These are phyloP conservation scores for Colletotrichum somersetense DNA, from an alignment of 2,329 filamentous ascomycete genomes.

Conservation along the genomic window DNA sequence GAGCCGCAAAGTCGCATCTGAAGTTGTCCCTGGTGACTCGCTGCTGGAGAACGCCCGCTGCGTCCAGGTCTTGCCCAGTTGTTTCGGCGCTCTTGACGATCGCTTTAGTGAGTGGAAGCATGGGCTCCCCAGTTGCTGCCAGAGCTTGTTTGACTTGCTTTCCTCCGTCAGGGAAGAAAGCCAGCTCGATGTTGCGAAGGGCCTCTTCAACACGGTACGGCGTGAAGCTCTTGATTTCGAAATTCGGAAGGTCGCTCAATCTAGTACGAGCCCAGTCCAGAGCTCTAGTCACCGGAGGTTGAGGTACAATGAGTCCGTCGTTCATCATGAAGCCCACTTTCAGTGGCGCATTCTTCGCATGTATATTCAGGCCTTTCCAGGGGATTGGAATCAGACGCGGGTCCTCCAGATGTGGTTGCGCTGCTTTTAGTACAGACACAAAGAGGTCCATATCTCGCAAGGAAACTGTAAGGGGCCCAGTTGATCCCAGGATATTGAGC, in stretches of 20 bases:
- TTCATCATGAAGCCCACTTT: constrained; percentile 59
- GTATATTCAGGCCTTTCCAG: constrained; percentile 47
- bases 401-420: constrained; percentile 47
- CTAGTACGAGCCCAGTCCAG: constrained; percentile 49
- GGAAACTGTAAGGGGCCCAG: constrained; percentile 51
- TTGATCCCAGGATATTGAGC: constrained; percentile 51
- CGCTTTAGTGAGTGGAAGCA: constrained; percentile 59
- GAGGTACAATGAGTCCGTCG: constrained; percentile 53
- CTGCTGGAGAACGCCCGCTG: constrained; percentile 44
- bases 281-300: constrained; percentile 54
- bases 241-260: constrained; percentile 37
- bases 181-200: constrained; percentile 49
- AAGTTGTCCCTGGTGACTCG: constrained; percentile 50
- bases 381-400: constrained; percentile 48
- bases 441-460: constrained; percentile 53
- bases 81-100: constrained; percentile 49
- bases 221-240: constrained; percentile 52
- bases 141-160: constrained; percentile 50
- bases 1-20: constrained; percentile 49
- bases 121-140: constrained; percentile 56
- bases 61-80: constrained; percentile 39
- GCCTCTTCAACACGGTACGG: constrained; percentile 49
- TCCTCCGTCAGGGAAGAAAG: constrained; percentile 63
- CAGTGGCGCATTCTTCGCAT: constrained; percentile 44
- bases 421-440: constrained; percentile 45